A percentile compares a stretch with the other conserved stretches of the same genome.
Conservation (phyloP, 257 asterid species). For the Nyctanthes arbortristis region DNA sequence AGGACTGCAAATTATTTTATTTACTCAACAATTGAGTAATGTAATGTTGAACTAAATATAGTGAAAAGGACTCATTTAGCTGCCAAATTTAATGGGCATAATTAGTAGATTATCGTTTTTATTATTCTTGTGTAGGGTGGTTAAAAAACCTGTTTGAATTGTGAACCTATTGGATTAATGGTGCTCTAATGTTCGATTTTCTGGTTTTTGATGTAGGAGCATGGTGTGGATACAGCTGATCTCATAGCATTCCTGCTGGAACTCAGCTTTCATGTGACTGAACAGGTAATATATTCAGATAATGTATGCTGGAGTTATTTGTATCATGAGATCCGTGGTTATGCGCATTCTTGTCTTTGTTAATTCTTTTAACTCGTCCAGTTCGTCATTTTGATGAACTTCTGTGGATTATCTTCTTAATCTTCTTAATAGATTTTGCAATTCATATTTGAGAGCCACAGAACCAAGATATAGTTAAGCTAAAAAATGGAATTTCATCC, state of each 20-base stretch:
- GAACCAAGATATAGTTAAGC: slow-evolving; percentile 15
- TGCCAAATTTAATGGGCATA: not conserved
- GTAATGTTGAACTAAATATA: not conserved
- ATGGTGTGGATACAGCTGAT: slow-evolving; percentile 91
- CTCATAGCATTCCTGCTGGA: slow-evolving; percentile 90
- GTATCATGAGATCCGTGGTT: slow-evolving; percentile 3
- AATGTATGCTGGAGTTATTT: slow-evolving; percentile 5
- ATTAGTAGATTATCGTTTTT: not conserved
- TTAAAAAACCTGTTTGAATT: slow-evolving; percentile 1
- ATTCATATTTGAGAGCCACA: slow-evolving; percentile 1
- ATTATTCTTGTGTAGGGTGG: not conserved
- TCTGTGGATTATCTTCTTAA: not conserved
- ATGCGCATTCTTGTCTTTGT: not conserved
- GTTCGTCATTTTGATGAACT: not conserved
- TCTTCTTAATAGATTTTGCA: not conserved
- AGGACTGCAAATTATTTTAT: not conserved
- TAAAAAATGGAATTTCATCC: slow-evolving; percentile 21
- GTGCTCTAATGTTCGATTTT: not conserved
- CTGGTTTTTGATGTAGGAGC: slow-evolving; percentile 58
- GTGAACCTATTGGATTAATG: not conserved
- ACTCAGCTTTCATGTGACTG: slow-evolving; percentile 95
- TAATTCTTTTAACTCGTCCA: slow-evolving; percentile 1
- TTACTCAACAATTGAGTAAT: not conserved
- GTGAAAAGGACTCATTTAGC: not conserved
- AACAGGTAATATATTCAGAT: slow-evolving; percentile 61